Conservation (phyloP, 352 stramenopile genomes). For the Pythium aquatile region DNA sequence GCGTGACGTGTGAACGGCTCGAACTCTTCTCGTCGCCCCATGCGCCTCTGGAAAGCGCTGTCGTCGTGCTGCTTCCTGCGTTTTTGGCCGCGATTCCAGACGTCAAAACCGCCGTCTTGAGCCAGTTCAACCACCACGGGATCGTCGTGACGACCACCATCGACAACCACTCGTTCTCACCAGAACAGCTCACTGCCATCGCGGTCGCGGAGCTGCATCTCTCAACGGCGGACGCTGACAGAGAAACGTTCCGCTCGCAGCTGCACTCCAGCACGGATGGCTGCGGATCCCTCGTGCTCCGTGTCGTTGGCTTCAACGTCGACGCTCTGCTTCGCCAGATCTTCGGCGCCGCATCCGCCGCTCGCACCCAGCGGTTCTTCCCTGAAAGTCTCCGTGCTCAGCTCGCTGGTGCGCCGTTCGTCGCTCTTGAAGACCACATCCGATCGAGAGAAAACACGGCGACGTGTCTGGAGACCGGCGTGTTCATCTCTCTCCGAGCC, state of each 20-base stretch:
- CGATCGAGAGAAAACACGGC: constrained; percentile 24
- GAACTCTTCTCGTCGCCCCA: constrained; percentile 49
- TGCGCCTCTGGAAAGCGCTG: constrained; percentile 33
- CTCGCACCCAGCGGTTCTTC: constrained; percentile 40
- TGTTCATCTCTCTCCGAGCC: constrained; percentile 37
- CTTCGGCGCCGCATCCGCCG: constrained; percentile 37
- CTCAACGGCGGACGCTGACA: not conserved
- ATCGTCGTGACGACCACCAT: constrained; percentile 28
- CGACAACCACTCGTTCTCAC: constrained; percentile 9
- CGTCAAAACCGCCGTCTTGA: constrained; percentile 27
- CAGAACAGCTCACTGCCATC: constrained; percentile 18
- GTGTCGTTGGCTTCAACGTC: constrained; percentile 51
- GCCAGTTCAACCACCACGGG: constrained; percentile 28
- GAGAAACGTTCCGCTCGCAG: constrained; percentile 8
- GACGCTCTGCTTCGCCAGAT: constrained; percentile 33
- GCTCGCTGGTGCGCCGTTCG: constrained; percentile 19
- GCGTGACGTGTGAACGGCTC: constrained; percentile 56
- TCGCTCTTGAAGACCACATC: constrained; percentile 25
- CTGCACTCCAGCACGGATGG: not conserved
- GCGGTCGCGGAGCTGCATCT: constrained; percentile 6
- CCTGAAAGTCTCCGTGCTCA: constrained; percentile 47
- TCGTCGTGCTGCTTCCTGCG: constrained; percentile 38
- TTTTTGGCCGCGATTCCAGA: constrained; percentile 33
- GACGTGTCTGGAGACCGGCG: constrained; percentile 42
- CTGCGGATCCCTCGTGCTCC: constrained; percentile 12